Conservation (phyloP, 768 basidiomycete species). For the Neoboletus magnificus region DNA sequence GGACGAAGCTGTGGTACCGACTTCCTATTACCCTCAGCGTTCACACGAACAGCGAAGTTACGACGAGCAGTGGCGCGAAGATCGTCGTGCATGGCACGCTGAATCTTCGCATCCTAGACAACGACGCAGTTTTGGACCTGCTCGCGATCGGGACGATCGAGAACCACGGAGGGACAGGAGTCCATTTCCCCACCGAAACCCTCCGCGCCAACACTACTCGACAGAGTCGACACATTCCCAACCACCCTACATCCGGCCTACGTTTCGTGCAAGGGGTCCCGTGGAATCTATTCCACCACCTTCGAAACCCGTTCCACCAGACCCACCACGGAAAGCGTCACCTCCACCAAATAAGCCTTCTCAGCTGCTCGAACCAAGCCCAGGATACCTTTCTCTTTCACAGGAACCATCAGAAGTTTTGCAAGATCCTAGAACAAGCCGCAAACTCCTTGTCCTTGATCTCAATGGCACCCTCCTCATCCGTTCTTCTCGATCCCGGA, state of each 20-base stretch:
- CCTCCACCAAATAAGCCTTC: constrained; percentile 1
- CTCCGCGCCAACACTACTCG: constrained; percentile 11
- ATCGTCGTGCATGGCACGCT: constrained; percentile 4
- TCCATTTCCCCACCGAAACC: background rate
- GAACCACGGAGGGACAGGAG: constrained; percentile 6
- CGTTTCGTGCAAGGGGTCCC: constrained; percentile 9
- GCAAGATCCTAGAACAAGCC: constrained; percentile 26
- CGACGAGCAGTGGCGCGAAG: constrained; percentile 12
- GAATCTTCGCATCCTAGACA: constrained; percentile 13
- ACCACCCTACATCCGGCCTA: constrained; percentile 6
- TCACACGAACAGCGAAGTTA: constrained; percentile 3
- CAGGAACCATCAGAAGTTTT: constrained; percentile 26
- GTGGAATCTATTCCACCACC: background rate
- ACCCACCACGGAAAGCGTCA: background rate
- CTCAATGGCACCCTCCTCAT: constrained; percentile 64
- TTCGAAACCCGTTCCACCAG: background rate
- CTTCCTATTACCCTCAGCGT: constrained; percentile 3
- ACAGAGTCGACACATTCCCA: constrained; percentile 9
- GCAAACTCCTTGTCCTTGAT: constrained; percentile 73
- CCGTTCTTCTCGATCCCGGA: constrained; percentile 39
- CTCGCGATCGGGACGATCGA: constrained; percentile 3
- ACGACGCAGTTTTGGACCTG: constrained; percentile 1
- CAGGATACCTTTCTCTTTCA: constrained; percentile 36
- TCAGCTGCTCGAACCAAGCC: constrained; percentile 27
- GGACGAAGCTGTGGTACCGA: constrained; percentile 6